A percentile compares a stretch with the other conserved stretches of the same genome.
Conservation (phyloP, 257 asterid genomes). For the Capsicum chinense region DNA sequence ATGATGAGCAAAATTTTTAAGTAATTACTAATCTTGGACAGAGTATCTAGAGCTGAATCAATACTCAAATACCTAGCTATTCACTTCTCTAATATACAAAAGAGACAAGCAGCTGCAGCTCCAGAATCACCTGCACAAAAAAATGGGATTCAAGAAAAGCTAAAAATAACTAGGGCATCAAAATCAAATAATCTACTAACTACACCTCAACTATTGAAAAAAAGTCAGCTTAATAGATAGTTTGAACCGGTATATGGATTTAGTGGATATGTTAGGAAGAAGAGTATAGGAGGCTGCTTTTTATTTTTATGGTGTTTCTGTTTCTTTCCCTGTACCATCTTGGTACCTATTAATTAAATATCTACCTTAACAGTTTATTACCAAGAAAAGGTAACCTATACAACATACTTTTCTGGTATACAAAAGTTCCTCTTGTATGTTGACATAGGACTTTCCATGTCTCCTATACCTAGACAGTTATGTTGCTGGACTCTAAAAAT, state of each 20-base stretch:
- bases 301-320: no score
- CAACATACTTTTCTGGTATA: not conserved
- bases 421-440: not conserved
- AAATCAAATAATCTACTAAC: not conserved
- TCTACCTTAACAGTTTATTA: no score
- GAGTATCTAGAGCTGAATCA: conserved; percentile 71
- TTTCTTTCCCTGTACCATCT: no score
- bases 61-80: conserved; percentile 73
- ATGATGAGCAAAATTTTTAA: conserved; percentile 82
- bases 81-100: conserved; percentile 87
- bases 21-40: conserved; percentile 68
- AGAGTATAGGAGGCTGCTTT: no score
- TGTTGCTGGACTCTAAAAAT: no score
- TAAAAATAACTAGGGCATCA: conserved; percentile 21
- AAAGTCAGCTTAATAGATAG: not conserved
- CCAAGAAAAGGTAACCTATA: no score
- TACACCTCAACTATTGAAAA: not conserved
- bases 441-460: no score
- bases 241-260: no score
- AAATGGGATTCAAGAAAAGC: not conserved
- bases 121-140: conserved; percentile 67
- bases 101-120: conserved; percentile 72
- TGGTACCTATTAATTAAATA: no score
- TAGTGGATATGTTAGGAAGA: no score
- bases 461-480: no score